Evolutionary conservation across 176 grass and related monocot species (phyloP).

Genomic region (Canna indica): DNA sequence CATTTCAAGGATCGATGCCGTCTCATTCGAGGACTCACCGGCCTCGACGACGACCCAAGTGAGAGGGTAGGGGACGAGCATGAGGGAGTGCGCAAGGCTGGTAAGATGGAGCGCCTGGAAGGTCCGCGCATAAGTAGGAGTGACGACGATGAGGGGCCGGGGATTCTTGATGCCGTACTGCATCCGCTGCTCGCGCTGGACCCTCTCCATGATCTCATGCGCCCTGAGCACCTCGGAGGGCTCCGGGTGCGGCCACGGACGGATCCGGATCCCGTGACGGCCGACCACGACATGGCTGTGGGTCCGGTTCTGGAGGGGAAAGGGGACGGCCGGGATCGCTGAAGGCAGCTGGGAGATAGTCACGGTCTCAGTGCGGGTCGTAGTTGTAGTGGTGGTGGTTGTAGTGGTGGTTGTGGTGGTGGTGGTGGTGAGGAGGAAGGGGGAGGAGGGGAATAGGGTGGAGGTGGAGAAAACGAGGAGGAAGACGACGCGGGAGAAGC

Average conservation of each 20-base stretch:
- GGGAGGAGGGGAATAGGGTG: constrained; percentile 29
- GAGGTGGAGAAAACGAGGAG: constrained; percentile 74
- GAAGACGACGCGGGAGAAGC: constrained; percentile 90
- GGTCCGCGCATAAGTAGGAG: constrained; percentile 33
- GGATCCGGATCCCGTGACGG: constrained; percentile 24
- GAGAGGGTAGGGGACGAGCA: constrained; percentile 26
- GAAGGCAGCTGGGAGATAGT: constrained; percentile 33
- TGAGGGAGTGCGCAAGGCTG: constrained; percentile 32
- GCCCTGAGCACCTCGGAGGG: constrained; percentile 21
- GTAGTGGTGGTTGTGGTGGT: constrained; percentile 36
- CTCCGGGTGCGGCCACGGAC: constrained; percentile 17
- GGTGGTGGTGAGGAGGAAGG: constrained; percentile 22
- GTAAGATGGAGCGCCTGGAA: constrained; percentile 30
- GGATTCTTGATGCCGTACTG: constrained; percentile 11
- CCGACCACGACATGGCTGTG: constrained; percentile 5
- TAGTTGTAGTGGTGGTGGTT: constrained; percentile 15
- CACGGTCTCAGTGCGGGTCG: neutral
- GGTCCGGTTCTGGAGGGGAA: constrained; percentile 9
- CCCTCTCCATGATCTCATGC: constrained; percentile 26
- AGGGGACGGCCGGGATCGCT: constrained; percentile 20
- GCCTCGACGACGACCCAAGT: constrained; percentile 37
- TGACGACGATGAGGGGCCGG: constrained; percentile 27
- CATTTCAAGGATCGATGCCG: constrained; percentile 1
- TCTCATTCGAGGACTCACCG: constrained; percentile 1
- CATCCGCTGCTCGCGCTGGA: constrained; percentile 33